These are phyloP conservation scores for Panicum miliaceum DNA, from an alignment of 176 grass and related monocot species.

Conservation along the genomic window DNA sequence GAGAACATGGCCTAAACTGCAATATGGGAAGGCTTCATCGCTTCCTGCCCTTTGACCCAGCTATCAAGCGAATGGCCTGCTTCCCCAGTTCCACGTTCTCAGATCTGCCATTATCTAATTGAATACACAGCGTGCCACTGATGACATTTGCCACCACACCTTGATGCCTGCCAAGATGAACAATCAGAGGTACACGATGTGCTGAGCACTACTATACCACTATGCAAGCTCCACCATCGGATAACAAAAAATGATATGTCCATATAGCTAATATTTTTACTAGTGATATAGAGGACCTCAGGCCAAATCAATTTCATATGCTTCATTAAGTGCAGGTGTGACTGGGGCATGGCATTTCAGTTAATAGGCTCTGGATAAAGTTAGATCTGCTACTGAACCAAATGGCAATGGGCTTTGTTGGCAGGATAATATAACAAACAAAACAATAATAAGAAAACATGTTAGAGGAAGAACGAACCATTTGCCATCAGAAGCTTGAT, in stretches of 20 bases:
- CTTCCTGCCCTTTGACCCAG: slow-evolving; percentile 54
- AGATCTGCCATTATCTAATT: slow-evolving; percentile 68
- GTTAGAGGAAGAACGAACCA: slow-evolving; percentile 55
- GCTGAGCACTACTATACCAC: not conserved
- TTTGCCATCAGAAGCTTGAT: slow-evolving; percentile 60
- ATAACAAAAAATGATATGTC: not conserved
- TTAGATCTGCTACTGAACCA: slow-evolving; percentile 12
- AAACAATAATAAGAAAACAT: not conserved
- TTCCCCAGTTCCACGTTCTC: slow-evolving; percentile 65
- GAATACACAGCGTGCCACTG: slow-evolving; percentile 42
- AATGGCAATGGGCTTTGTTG: not conserved
- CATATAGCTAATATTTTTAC: not conserved
- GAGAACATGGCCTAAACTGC: slow-evolving; percentile 12
- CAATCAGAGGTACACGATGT: not conserved
- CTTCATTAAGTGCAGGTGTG: not conserved
- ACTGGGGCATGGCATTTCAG: not conserved
- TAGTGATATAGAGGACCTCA: not conserved
- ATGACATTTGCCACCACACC: slow-evolving; percentile 61
- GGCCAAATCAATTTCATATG: slow-evolving; percentile 22
- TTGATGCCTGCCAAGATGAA: slow-evolving; percentile 61
- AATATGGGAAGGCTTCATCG: slow-evolving; percentile 35
- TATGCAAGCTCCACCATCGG: not conserved
- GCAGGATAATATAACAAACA: slow-evolving; percentile 20
- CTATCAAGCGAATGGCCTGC: slow-evolving; percentile 68
- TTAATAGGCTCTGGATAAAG: not conserved